Evolutionary conservation across 2,329 filamentous ascomycete genomes (phyloP).

Genomic region (Camillea tinctor): DNA sequence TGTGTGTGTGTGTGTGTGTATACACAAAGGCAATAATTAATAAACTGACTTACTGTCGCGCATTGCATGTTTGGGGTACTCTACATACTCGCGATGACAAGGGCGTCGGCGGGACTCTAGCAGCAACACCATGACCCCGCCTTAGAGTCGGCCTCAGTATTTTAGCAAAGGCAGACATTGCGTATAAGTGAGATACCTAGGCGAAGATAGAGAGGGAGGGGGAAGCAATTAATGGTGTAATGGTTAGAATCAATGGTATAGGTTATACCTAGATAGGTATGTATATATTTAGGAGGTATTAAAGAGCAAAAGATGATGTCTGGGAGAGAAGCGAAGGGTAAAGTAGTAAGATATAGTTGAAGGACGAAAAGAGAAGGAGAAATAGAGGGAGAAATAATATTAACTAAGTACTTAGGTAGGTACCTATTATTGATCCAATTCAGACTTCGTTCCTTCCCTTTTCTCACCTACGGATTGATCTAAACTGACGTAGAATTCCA

Average conservation of each 20-base stretch:
- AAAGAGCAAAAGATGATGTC: too few relatives aligned
- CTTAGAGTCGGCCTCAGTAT: slow-evolving; percentile 51
- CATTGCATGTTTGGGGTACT: slow-evolving; percentile 26
- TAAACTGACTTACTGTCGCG: slow-evolving; percentile 36
- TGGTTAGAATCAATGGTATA: too few relatives aligned
- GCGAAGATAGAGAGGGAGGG: too few relatives aligned
- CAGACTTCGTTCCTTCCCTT: too few relatives aligned
- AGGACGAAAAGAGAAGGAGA: slow-evolving; percentile 1
- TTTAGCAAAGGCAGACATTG: slow-evolving; percentile 50
- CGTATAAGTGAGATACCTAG: slow-evolving; percentile 14
- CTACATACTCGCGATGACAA: slow-evolving; percentile 26
- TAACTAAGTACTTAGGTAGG: too few relatives aligned
- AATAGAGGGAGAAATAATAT: slow-evolving; percentile 1
- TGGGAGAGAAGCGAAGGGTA: too few relatives aligned
- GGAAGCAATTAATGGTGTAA: too few relatives aligned
- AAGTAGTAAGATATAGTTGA: too few relatives aligned
- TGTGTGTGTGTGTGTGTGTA: too few relatives aligned
- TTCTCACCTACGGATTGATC: neutral
- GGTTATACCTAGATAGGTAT: too few relatives aligned
- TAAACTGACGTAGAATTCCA: neutral
- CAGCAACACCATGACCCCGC: slow-evolving; percentile 39
- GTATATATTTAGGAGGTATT: too few relatives aligned
- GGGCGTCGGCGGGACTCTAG: slow-evolving; percentile 25
- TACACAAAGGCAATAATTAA: neutral
- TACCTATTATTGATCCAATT: too few relatives aligned